These are phyloP conservation scores for Verticillium tricorpus DNA, from an alignment of 2,329 filamentous ascomycete genomes.

Conservation along the genomic window DNA sequence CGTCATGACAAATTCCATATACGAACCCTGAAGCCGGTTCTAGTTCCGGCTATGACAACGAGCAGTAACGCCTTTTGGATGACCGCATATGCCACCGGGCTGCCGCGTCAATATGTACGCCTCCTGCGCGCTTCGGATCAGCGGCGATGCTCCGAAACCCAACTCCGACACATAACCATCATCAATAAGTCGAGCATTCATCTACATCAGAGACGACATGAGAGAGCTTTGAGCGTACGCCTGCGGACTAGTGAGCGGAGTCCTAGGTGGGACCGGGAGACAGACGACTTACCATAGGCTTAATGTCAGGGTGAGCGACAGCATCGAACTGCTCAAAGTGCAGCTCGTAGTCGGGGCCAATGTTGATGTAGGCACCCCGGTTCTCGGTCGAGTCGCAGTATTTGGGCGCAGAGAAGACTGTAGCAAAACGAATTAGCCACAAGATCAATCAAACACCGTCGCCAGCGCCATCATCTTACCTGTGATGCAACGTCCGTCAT, in stretches of 20 bases:
- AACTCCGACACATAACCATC: neutral
- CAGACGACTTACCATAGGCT: slow-evolving; percentile 66
- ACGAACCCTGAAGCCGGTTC: neutral
- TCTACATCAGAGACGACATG: slow-evolving; percentile 69
- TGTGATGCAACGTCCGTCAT: slow-evolving; percentile 92
- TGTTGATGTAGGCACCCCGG: slow-evolving; percentile 97
- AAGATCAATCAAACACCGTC: neutral
- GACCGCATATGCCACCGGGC: neutral
- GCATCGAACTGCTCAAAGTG: slow-evolving; percentile 92
- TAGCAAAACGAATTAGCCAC: slow-evolving; percentile 18
- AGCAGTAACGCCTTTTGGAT: slow-evolving; percentile 12
- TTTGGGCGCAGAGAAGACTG: slow-evolving; percentile 93
- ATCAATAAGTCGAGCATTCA: neutral
- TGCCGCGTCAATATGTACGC: neutral
- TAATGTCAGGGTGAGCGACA: slow-evolving; percentile 91
- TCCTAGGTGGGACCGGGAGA: slow-evolving; percentile 2
- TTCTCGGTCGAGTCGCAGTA: slow-evolving; percentile 99
- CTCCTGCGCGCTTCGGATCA: neutral
- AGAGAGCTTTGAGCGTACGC: slow-evolving; percentile 83
- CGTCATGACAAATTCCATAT: slow-evolving; percentile 7
- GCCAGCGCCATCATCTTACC: slow-evolving; percentile 42
- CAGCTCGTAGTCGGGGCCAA: slow-evolving; percentile 86
- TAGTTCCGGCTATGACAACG: slow-evolving; percentile 1
- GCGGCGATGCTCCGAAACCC: neutral
- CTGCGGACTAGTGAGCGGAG: slow-evolving; percentile 36